Evolutionary conservation across 169 alveolate genomes (phyloP), one percentile per base, ranked within the genome.

Genomic region (Theileria equi): DNA sequence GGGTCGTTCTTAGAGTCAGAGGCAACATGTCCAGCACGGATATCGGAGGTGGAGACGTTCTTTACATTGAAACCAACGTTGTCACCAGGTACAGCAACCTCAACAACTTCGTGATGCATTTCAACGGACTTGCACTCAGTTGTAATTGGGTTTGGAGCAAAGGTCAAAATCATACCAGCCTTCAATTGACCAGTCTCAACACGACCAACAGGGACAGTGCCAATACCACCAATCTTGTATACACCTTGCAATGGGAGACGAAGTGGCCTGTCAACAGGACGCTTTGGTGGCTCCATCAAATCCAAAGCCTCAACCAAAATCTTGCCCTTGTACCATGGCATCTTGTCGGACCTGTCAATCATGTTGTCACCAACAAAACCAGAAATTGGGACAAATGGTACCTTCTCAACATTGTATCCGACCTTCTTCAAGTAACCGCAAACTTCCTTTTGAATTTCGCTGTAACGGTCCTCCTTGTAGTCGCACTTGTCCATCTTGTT

Each of bases 131-230:
- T 95, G 84, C 95, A 95, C 92, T 95, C 98, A 63, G 99, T 94
- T 69, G 96, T 92, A 79, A 96, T 82, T 70, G 95, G 96, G 38
- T 88, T 88, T 55, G 99, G 98, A 62, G 98, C 98, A 67, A 96
- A 94, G 62, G 95, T 91, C 40, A 89, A 70, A 43, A 81, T 80
- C 88, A 78, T 74, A 57, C 88, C 89, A 2, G 90, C 82, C 86
- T 92, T 96, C 76, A 97, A 89, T 59, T 93, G 69, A 69, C 99
- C 99, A 59, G 98, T 94, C 88, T 96, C 99, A 19, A 97, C 99
- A 78, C 99, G 93, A 47, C 99, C 99, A 57, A 94, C 98, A 53
- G 98, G 98, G 76, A 96, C 99, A 41, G 98, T 95, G 77, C 99
- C 99, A 72, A 95, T 94, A 89, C 99, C 99, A 63, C 98, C 96